Evolutionary conservation across 1,284 basidiomycete genomes (phyloP), one percentile per base, ranked within the genome.

Genomic region (Flammula alnicola): DNA sequence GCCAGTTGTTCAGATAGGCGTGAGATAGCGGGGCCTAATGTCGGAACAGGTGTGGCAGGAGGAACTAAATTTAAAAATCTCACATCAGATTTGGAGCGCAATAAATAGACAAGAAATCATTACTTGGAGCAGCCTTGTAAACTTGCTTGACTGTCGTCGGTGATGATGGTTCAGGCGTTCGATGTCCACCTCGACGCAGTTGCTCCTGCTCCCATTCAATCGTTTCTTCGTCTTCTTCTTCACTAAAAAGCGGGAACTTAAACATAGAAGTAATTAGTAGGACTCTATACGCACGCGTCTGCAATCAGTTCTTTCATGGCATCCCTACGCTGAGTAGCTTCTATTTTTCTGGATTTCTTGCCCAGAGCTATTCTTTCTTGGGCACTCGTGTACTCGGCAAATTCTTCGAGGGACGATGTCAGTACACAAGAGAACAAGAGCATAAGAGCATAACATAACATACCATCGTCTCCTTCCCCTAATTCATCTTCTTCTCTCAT

Each of bases 391-490:
- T 85, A 97, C 56, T 93, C 91, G 4, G 94, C 91, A 62, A 85
- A 87, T 60, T 95, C 94, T 93, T 57, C 11, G 45, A 23, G 32
- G 38, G 6, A 3, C 14, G 32, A 25, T 14, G 16, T 41, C n/a
- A 52, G 35, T 3, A 26, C 4, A 31, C 30, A 33, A 42, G 44
- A 17, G 17, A 25, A 23, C 20, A 22, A 19, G 7, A 11, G 47
- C 3, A 26, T 11, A 32, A 23, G 31, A 27, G 11, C 44, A 19
- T 3, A 14, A 26, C 10, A 16, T 25, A 26, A 65, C 81, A 51
- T 57, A 93, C 92, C 93, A 61, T 97, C 95, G 48, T 96, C 95
- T 0, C 89, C 94, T 60, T 97, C 93, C 1, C 93, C 95, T 2
- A 92, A 67, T 59, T 96, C 93, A 65, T 98, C 95, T 35, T 97